Conservation (phyloP, 2,329 filamentous ascomycete genomes). For the Alternaria dauci region DNA sequence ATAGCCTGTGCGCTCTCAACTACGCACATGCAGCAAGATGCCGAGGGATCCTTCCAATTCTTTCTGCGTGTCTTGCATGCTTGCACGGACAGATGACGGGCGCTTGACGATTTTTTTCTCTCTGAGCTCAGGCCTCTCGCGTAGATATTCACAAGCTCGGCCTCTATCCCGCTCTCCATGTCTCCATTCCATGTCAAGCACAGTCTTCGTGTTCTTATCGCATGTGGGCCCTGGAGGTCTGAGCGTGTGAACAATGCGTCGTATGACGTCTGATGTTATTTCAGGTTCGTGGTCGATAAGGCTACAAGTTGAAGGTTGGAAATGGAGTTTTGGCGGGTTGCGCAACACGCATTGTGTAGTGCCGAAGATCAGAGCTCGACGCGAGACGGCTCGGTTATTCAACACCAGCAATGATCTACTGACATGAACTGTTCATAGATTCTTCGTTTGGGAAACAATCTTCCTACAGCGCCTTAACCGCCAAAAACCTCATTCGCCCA, state of each 20-base stretch:
- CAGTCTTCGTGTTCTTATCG: constrained; percentile 14
- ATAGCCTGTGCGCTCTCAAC: neutral
- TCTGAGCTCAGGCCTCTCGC: constrained; percentile 15
- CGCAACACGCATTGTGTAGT: neutral
- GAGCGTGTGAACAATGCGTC: constrained; percentile 1
- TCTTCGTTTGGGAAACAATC: constrained; percentile 1
- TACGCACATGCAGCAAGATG: neutral
- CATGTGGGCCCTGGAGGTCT: constrained; percentile 5
- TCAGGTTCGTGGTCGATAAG: neutral
- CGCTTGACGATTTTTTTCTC: constrained; percentile 4
- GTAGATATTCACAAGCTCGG: constrained; percentile 12
- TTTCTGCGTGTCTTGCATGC: neutral
- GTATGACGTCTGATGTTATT: neutral
- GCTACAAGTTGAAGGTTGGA: neutral
- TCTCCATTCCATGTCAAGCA: neutral
- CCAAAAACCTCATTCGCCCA: constrained; percentile 7
- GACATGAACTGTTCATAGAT: neutral
- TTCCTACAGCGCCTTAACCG: constrained; percentile 10
- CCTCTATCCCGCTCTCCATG: neutral
- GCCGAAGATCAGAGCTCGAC: constrained; percentile 1
- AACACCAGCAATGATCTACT: neutral
- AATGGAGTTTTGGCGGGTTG: neutral
- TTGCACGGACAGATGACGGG: neutral
- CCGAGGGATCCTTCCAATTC: neutral
- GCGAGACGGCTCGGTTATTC: constrained; percentile 5